Conservation (phyloP, 495 filamentous ascomycete species). For the Penicillium simplicissimum region DNA sequence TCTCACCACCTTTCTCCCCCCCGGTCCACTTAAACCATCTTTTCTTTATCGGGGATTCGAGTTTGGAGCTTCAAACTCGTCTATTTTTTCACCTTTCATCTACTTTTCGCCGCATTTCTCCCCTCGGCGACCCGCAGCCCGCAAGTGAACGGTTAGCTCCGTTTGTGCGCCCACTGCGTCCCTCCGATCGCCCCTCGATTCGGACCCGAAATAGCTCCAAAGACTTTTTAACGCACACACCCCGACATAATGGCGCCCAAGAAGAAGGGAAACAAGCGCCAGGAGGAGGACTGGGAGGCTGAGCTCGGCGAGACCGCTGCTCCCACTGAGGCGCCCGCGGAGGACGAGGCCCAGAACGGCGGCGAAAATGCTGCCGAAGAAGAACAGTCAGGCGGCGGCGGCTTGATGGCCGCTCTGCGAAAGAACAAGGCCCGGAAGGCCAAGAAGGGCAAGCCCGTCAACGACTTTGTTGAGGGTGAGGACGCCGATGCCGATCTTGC, state of each 20-base stretch:
- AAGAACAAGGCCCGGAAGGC: conserved; percentile 91
- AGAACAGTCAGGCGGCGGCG: conserved; percentile 59
- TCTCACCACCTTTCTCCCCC: conserved; percentile 18
- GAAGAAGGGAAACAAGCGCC: conserved; percentile 89
- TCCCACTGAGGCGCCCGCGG: conserved; percentile 47
- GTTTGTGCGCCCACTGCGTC: conserved; percentile 33
- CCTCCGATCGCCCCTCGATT: conserved; percentile 23
- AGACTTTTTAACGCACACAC: conserved; percentile 9
- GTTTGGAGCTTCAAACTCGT: conserved; percentile 15
- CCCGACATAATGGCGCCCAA: conserved; percentile 74
- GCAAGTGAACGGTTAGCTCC: conserved; percentile 37
- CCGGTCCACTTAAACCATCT: conserved; percentile 21
- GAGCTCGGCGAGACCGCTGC: conserved; percentile 82
- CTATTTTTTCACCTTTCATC: conserved; percentile 15
- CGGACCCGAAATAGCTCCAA: conserved; percentile 13
- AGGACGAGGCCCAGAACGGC: conserved; percentile 45
- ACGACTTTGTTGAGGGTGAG: conserved; percentile 76
- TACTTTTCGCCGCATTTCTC: conserved; percentile 15
- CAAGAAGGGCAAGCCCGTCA: conserved; percentile 76
- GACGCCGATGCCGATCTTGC: conserved; percentile 56
- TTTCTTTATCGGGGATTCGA: conserved; percentile 27
- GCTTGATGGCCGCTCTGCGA: conserved; percentile 81
- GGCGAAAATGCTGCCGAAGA: conserved; percentile 39
- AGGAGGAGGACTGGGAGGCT: conserved; percentile 91
- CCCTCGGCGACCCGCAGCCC: conserved; percentile 5